Base-by-base conservation (phyloP, 257 asterid genomes). In the Forsythia viridissima region DNA sequence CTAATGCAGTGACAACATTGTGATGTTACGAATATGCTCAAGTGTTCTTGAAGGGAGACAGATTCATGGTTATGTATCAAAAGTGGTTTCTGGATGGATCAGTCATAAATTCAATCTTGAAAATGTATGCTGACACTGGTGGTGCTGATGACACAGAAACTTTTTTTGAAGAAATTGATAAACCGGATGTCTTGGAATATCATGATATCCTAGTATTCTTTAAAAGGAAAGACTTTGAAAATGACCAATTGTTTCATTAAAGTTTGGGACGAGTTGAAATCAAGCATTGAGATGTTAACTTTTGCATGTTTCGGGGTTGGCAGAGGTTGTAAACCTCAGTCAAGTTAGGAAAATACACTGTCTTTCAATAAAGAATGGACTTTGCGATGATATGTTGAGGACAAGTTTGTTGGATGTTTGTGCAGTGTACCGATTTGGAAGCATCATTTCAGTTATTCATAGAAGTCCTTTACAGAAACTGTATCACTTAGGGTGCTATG, bases 1-100 rank as follows among this genome's bases (percentile, higher is more conserved):
- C 88, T 21, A 89, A 89, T 74, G 84, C 86, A 38, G 87, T 85
- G 30, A 85, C 90, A 9, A 74, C 84, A 82, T 87, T 30, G 84
- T 79, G 77, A 75, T 89, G 82, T 67, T 87, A 83, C 83, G 77
- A 44, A 30, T 43, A 0, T 89, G 91, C 73, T 70, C 72, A 61
- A n/a, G 34, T 65, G 44, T 82, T 57, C 40, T 71, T 18, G 77
- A 77, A 71, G 89, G 89, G 72, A 76, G 71, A 77, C 87, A 85
- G 57, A 12, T 89, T 67, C 91, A 89, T 80, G 83, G 86, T 40
- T 79, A 46, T 24, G 82, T 79, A 74, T 83, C 30, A 89, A 80
- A 76, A 73, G n/a, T 67, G 92, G 89, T 20, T 78, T 83, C 74
- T 82, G n/a, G 73, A 20, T 37, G 11, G 91, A 89, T 70, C 76